Evolutionary conservation across 2,329 filamentous ascomycete species (phyloP).

Genomic region (Gaeumannomyces sp.): DNA sequence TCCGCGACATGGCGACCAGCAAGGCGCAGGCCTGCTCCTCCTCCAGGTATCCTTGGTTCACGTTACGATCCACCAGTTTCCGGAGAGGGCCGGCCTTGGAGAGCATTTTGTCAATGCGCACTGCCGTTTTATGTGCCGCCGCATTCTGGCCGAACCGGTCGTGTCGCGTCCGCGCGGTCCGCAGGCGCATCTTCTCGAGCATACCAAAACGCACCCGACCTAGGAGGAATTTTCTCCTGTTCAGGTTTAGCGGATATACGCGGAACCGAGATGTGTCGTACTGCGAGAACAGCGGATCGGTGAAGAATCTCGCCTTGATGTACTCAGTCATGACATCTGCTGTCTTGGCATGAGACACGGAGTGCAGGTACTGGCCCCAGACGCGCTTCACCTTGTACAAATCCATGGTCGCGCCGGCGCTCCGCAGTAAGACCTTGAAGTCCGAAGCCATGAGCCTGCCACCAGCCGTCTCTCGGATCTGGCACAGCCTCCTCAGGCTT

Average conservation of each 20-base stretch:
- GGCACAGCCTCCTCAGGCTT: constrained; percentile 28
- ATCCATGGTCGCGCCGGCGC: constrained; percentile 39
- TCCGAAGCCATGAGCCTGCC: constrained; percentile 31
- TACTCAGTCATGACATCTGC: constrained; percentile 36
- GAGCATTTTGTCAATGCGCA: constrained; percentile 25
- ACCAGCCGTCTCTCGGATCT: constrained; percentile 24
- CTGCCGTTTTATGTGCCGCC: constrained; percentile 17
- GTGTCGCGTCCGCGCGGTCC: constrained; percentile 6
- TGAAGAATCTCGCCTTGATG: constrained; percentile 40
- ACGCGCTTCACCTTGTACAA: constrained; percentile 26
- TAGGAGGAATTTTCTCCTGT: constrained; percentile 4
- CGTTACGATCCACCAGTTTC: constrained; percentile 23
- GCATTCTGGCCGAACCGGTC: constrained; percentile 26
- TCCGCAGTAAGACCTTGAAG: constrained; percentile 38
- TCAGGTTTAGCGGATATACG: constrained; percentile 25
- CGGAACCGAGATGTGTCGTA: constrained; percentile 35
- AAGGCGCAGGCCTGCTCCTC: constrained; percentile 34
- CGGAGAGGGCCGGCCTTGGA: constrained; percentile 21
- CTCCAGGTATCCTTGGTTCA: constrained; percentile 21
- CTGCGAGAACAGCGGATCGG: constrained; percentile 39
- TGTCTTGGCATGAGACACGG: constrained; percentile 13
- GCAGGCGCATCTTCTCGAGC: neutral
- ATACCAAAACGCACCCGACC: neutral
- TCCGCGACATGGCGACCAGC: constrained; percentile 36
- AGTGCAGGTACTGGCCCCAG: constrained; percentile 11